Percentiles rank a stretch among this genome's conserved stretches.
Conservation (phyloP, 108 stramenopile species). For the Pseudonitzschia delicatissima region DNA sequence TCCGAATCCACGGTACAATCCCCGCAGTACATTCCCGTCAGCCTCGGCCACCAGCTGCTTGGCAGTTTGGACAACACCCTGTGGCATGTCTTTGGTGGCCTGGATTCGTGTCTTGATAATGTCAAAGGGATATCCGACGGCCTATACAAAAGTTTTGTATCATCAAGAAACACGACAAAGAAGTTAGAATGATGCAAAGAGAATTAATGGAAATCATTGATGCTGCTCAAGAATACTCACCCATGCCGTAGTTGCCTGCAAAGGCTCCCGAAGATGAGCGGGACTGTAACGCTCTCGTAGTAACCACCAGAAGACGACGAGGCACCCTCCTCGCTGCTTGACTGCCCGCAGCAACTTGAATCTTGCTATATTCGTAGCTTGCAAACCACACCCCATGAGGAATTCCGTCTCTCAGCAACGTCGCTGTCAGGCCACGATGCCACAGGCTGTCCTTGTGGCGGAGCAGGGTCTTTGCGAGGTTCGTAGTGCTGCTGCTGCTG, state of each 20-base stretch:
- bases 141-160: constrained; percentile 27
- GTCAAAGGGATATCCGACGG: constrained; percentile 82
- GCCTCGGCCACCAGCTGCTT: constrained; percentile 51
- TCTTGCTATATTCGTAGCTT: constrained; percentile 24
- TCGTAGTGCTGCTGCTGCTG: constrained; percentile 7
- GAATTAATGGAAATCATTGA: too few species aligned
- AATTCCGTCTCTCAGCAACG: constrained; percentile 69
- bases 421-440: constrained; percentile 71
- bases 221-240: constrained; percentile 12
- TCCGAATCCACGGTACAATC: constrained; percentile 78
- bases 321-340: not conserved
- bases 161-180: not conserved
- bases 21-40: constrained; percentile 43
- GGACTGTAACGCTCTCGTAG: constrained; percentile 54
- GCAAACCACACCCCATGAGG: constrained; percentile 86
- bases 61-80: constrained; percentile 51
- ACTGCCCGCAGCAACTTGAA: not conserved
- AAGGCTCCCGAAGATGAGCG: constrained; percentile 69
- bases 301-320: constrained; percentile 26
- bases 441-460: constrained; percentile 10
- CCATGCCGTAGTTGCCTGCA: constrained; percentile 82
- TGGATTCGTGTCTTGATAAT: constrained; percentile 86
- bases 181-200: too few species aligned
- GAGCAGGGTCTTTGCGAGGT: not conserved
- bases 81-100: not conserved